Evolutionary conservation across 2,329 filamentous ascomycete genomes (phyloP), one percentile per base, ranked within the genome.

Genomic region (Fusarium setosum): DNA sequence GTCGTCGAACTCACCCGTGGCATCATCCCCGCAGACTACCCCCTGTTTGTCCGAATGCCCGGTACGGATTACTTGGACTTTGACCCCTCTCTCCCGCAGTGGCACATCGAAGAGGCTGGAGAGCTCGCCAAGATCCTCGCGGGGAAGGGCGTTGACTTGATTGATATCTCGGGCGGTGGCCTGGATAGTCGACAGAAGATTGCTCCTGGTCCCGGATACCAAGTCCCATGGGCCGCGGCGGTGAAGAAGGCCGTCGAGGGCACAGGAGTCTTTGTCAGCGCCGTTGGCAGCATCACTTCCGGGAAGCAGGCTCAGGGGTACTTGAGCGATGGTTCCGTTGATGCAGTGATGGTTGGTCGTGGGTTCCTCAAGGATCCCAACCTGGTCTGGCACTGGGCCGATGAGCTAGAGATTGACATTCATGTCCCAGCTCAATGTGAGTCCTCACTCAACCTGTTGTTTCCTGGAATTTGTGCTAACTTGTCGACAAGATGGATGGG

Each of bases 21-120:
- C n/a, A 51, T 61, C 18, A 38, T 72, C 31, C 70, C 70, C 2
- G 44, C 26, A 11, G 57, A 64, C 13, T 68, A 55, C 8, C 92
- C 92, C 0, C 79, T 94, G 0, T 87, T 94, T 72, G 79, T 92
- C 13, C 87, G 92, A 23, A 84, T 94, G 67, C 88, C 85, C 9
- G 90, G 88, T 1, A 90, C 87, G 1, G 92, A 94, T 72, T 93
- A 90, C 86, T 82, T 94, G 0, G 88, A 92, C 61, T 80, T 85
- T 67, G 81, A 84, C 42, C 81, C 81, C 3, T 80, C 81, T 13
- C 75, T 82, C 11, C 84, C 88, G 56, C 86, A 86, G 69, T 95
- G 72, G 92, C 47, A 63, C n/a, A 52, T 72, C 17, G 91, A 89
- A 82, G 85, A 94, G 52, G 89, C 88, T 0, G 81, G 86, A 17